Evolutionary conservation across 2,329 filamentous ascomycete genomes (phyloP), one percentile per base, ranked within the genome.

Genomic region (Phaeosphaeriaceae sp.): DNA sequence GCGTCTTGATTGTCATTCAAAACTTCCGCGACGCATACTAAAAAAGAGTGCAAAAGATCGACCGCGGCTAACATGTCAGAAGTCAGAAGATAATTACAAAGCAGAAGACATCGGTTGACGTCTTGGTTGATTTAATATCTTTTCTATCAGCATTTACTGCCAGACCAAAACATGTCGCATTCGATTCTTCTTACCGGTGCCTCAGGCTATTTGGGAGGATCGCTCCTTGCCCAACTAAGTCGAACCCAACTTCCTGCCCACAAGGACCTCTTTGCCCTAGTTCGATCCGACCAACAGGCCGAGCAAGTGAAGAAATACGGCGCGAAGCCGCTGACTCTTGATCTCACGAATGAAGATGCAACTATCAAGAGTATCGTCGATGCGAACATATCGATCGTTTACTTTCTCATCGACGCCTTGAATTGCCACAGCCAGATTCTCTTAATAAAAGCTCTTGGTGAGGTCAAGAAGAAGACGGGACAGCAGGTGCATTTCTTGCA

Each of bases 191-290:
- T 85, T 47, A 85, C 84, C 0, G 84, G 83, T 9, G 82, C 65
- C 25, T 84, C 83, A 0, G 84, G 84, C 22, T 86, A 86, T 55
- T 80, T 86, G 0, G 84, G 84, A 21, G 84, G 84, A 2, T 79
- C 77, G 0, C 70, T 86, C 2, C 79, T 86, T 5, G 77, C 79
- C 9, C 75, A 74, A 6, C 75, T 78, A 58, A 62, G 68, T 1
- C 53, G 58, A 3, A 73, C 78, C 24, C 65, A 71, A 2, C 76
- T 85, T 1, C 79, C 80, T 0, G 41, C 76, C 5, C 79, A 84
- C 59, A 66, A 75, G 21, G 81, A 73, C 20, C 61, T 85, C 1
- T 84, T 77, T 55, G 82, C 82, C 1, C 76, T 84, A 0, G 80
- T 85, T 11, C 78, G 84, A 6, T 82, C 75, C 1, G 70, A 77